These are phyloP conservation scores for Quercus berberidifolia DNA, from an alignment of 306 rosid genomes.

Conservation along the genomic window DNA sequence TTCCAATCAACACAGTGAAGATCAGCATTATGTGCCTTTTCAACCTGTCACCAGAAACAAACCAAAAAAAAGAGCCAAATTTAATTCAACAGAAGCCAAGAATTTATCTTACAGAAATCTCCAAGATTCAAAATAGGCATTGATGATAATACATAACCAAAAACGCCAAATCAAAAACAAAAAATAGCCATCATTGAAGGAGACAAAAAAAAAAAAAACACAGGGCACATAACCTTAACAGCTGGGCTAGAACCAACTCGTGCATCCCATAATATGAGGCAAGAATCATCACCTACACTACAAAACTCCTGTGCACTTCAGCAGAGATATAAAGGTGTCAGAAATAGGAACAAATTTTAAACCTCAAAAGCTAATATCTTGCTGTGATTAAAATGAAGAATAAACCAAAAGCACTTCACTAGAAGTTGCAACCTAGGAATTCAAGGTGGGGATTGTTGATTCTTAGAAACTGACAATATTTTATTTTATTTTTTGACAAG, in stretches of 20 bases:
- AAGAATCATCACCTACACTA: conserved; percentile 98
- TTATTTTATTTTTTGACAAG: not conserved
- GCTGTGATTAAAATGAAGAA: conserved; percentile 7
- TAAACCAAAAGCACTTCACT: conserved; percentile 2
- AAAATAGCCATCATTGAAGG: not conserved
- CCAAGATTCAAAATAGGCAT: not conserved
- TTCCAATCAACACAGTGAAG: conserved; percentile 99
- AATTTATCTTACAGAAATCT: not conserved
- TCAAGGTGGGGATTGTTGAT: too few relatives aligned
- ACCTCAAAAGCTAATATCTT: not conserved
- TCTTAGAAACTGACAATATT: not conserved
- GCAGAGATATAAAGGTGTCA: conserved; percentile 35
- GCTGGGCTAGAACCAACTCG: conserved; percentile 83
- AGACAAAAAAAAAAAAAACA: not conserved
- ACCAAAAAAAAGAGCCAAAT: not conserved
- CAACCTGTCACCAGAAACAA: conserved; percentile 61
- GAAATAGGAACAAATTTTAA: conserved; percentile 5
- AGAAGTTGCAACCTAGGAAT: not conserved
- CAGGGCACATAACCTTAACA: conserved; percentile 62
- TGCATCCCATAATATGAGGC: conserved; percentile 99
- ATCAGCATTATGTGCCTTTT: conserved; percentile 96
- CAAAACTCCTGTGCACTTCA: conserved; percentile 98
- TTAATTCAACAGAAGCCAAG: not conserved
- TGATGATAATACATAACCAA: not conserved
- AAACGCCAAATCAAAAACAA: not conserved